Evolutionary conservation across 2,329 filamentous ascomycete genomes (phyloP).

Genomic region (Dactylella cylindrospora): DNA sequence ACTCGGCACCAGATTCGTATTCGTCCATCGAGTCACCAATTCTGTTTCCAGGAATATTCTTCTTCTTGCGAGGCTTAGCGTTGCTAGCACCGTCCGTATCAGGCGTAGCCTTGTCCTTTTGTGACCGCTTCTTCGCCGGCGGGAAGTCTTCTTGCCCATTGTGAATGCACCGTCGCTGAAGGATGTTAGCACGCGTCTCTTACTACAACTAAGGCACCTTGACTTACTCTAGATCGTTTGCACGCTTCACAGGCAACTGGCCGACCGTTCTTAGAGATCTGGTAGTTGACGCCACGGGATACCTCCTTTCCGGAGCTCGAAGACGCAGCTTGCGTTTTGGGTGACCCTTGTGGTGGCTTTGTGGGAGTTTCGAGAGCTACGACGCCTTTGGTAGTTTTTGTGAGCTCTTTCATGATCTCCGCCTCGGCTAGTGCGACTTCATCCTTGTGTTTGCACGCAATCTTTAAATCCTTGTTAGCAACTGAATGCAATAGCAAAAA

Average conservation of each 20-base stretch:
- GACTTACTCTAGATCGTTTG: conserved; percentile 43
- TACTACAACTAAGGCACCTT: neutral
- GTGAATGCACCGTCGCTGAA: conserved; percentile 40
- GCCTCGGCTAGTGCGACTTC: conserved; percentile 40
- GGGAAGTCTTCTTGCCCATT: conserved; percentile 43
- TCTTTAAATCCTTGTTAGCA: conserved; percentile 10
- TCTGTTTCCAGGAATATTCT: conserved; percentile 9
- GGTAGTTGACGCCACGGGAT: conserved; percentile 30
- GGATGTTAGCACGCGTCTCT: conserved; percentile 3
- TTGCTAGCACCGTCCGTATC: conserved; percentile 26
- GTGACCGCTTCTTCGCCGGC: conserved; percentile 31
- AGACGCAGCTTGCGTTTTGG: conserved; percentile 7
- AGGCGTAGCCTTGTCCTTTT: conserved; percentile 33
- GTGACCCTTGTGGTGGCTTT: conserved; percentile 28
- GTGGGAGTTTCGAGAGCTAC: conserved; percentile 12
- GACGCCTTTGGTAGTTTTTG: conserved; percentile 9
- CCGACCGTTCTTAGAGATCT: conserved; percentile 42
- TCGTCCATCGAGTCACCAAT: conserved; percentile 17
- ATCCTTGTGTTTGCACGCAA: conserved; percentile 42
- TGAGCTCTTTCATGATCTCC: conserved; percentile 41
- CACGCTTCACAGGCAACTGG: conserved; percentile 43
- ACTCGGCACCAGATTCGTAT: conserved; percentile 21
- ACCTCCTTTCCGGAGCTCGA: conserved; percentile 25
- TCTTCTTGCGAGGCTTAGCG: conserved; percentile 19
- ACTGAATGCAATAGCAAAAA: neutral